Conservation (phyloP, 148 eudicot species). For the Amaranthus hypochondriacus region DNA sequence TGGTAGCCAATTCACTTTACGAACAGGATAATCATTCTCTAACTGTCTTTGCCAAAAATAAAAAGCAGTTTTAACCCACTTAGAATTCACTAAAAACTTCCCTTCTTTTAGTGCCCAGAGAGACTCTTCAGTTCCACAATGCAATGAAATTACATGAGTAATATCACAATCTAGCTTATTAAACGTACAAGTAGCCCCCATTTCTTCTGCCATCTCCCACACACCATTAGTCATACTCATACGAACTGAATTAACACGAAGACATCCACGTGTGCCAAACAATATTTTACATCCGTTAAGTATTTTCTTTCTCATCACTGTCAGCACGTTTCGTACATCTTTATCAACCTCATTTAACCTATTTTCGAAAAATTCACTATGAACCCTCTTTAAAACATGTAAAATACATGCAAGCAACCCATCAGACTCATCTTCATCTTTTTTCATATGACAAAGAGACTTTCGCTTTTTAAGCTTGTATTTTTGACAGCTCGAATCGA, state of each 20-base stretch:
- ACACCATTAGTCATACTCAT: constrained; percentile 28
- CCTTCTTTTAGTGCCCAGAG: constrained; percentile 51
- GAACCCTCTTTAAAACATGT: constrained; percentile 52
- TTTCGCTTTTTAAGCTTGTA: constrained; percentile 38
- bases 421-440: constrained; percentile 72
- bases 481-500: constrained; percentile 66
- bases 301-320: constrained; percentile 37
- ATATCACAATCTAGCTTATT: constrained; percentile 38
- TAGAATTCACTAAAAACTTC: constrained; percentile 48
- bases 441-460: constrained; percentile 55
- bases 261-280: constrained; percentile 37
- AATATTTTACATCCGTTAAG: constrained; percentile 55
- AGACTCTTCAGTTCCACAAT: constrained; percentile 54
- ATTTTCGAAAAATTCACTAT: constrained; percentile 47
- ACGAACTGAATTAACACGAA: constrained; percentile 34
- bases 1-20: constrained; percentile 6
- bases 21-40: constrained; percentile 56
- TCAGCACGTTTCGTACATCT: constrained; percentile 36
- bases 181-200: constrained; percentile 54
- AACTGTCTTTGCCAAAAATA: constrained; percentile 55
- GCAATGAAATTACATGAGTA: constrained; percentile 54
- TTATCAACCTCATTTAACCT: background rate
- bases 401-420: constrained; percentile 70
- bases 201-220: constrained; percentile 62
- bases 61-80: constrained; percentile 62